Conservation (phyloP, 208 protist genomes). For the Naegleria lovaniensis region DNA sequence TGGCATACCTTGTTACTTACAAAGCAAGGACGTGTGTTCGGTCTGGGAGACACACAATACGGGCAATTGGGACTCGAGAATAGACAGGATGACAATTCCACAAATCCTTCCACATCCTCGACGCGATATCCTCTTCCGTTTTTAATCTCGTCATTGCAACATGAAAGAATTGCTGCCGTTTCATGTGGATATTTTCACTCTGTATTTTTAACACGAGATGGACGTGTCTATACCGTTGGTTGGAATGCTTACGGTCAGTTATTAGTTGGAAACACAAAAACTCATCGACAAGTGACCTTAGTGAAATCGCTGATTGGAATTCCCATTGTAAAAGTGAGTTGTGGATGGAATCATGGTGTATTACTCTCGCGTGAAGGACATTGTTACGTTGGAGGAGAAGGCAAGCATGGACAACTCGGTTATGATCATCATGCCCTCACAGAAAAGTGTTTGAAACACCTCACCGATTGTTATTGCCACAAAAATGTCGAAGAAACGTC, state of each 20-base stretch:
- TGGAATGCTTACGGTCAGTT: neutral
- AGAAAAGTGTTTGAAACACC: no score
- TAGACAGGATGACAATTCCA: neutral
- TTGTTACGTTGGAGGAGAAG: neutral
- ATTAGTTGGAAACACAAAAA: neutral
- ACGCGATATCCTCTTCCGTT: neutral
- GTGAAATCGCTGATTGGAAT: neutral
- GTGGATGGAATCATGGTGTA: neutral
- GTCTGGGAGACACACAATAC: neutral
- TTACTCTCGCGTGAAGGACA: neutral
- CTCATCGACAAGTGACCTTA: neutral
- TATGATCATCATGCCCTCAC: neutral
- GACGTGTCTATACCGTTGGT: neutral
- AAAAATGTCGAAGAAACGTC: no score
- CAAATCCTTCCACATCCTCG: neutral
- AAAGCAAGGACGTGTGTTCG: neutral
- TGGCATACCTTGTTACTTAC: conserved; percentile 3
- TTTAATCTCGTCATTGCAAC: neutral
- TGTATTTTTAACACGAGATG: neutral
- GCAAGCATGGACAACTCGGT: neutral
- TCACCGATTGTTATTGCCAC: no score
- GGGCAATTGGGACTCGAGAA: neutral
- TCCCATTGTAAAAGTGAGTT: neutral
- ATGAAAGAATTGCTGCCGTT: neutral
- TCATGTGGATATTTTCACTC: neutral